Percentiles rank a stretch among this genome's conserved stretches.
Conservation (phyloP, 495 filamentous ascomycete species). For the Neurospora sp. region DNA sequence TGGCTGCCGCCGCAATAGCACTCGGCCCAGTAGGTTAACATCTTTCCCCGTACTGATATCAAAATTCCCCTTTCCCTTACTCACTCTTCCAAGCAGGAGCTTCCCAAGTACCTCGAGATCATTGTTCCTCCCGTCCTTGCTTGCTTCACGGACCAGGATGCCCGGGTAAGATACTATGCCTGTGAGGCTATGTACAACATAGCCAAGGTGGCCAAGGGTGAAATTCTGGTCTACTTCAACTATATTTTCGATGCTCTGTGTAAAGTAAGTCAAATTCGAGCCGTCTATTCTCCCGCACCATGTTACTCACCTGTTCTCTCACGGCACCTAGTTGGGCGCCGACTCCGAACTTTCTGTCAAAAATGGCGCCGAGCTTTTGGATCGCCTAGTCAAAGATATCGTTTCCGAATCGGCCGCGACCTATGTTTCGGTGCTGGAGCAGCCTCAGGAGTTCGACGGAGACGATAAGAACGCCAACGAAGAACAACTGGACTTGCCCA, state of each 20-base stretch:
- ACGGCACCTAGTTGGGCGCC: conserved; percentile 62
- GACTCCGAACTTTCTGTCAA: conserved; percentile 96
- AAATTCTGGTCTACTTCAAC: conserved; percentile 93
- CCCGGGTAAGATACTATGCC: conserved; percentile 93
- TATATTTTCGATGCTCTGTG: conserved; percentile 94
- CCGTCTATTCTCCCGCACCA: background rate
- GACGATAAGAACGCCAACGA: conserved; percentile 40
- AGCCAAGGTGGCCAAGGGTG: conserved; percentile 96
- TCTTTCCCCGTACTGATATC: background rate
- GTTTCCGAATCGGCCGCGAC: conserved; percentile 93
- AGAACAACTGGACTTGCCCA: conserved; percentile 53
- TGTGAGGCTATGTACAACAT: conserved; percentile 99
- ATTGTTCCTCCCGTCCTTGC: conserved; percentile 97
- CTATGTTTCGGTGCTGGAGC: conserved; percentile 82
- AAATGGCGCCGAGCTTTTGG: conserved; percentile 93
- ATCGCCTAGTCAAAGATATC: conserved; percentile 95
- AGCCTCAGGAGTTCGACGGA: conserved; percentile 36
- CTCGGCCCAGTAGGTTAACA: conserved; percentile 66
- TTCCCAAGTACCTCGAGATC: conserved; percentile 80
- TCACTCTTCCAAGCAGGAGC: conserved; percentile 43
- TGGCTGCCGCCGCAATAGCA: conserved; percentile 94
- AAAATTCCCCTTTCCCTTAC: conserved; percentile 1
- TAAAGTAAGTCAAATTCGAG: conserved; percentile 52
- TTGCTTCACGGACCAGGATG: conserved; percentile 98
- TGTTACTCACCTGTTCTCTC: conserved; percentile 1